Conservation (phyloP, 2,329 filamentous ascomycete genomes). For the Aspergillus caelatus region DNA sequence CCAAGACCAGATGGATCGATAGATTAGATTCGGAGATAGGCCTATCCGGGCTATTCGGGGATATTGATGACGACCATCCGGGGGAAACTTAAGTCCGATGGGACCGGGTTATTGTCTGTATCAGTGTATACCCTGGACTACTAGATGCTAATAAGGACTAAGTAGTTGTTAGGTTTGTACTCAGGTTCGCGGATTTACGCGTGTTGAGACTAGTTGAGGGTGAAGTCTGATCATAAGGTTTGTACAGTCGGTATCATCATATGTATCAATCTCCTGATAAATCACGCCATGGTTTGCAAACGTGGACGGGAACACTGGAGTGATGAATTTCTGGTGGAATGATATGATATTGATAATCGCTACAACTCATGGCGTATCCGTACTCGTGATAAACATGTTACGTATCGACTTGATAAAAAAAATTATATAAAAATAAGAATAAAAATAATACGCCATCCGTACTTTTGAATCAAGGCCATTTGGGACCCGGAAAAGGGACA, state of each 20-base stretch:
- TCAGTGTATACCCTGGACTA: neutral
- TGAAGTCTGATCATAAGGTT: neutral
- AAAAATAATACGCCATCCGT: neutral
- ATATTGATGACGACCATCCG: neutral
- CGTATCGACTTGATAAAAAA: neutral
- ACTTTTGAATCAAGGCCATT: neutral
- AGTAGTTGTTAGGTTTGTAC: neutral
- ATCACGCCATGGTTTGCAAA: constrained; percentile 11
- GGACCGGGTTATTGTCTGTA: neutral
- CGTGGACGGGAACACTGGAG: neutral
- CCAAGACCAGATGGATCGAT: neutral
- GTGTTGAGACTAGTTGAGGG: neutral
- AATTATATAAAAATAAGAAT: neutral
- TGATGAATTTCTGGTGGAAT: neutral
- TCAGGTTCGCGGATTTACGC: neutral
- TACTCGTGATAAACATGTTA: neutral
- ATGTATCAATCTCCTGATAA: constrained; percentile 2
- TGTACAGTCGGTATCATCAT: neutral
- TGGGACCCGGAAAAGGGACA: neutral
- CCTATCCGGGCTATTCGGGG: neutral
- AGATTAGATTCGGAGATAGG: constrained; percentile 8
- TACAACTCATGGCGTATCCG: too few relatives aligned
- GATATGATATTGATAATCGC: neutral
- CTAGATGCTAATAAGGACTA: neutral
- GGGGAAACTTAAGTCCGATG: neutral